Conservation (phyloP, 306 rosid species). For the Cucurbita maxima region DNA sequence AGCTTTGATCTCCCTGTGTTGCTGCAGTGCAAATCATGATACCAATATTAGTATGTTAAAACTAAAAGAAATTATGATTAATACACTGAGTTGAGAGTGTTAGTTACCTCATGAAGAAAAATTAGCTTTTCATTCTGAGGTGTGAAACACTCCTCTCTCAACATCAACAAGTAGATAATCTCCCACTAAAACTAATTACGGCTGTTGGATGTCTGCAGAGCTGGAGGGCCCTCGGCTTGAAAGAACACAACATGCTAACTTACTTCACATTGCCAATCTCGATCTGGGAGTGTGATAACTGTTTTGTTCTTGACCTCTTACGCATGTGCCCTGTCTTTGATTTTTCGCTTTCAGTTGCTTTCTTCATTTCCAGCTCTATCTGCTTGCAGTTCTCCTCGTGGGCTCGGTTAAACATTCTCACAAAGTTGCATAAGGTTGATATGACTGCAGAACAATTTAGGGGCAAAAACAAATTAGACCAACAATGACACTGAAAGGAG, state of each 20-base stretch:
- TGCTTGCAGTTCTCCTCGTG: slow-evolving; percentile 46
- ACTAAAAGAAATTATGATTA: not conserved
- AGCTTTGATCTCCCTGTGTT: not conserved
- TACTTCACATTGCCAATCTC: slow-evolving; percentile 37
- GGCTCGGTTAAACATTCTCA: slow-evolving; percentile 58
- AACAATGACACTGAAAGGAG: not conserved
- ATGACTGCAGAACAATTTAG: slow-evolving; percentile 35
- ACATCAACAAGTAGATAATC: not conserved
- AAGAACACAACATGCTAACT: not conserved
- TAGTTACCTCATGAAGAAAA: not conserved
- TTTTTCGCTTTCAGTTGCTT: slow-evolving; percentile 43
- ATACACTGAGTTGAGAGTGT: not conserved
- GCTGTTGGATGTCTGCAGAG: not conserved
- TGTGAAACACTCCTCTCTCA: not conserved
- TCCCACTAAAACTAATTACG: not conserved
- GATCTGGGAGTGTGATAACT: slow-evolving; percentile 20
- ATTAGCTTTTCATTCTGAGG: not conserved
- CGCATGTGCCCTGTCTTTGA: slow-evolving; percentile 16
- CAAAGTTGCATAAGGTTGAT: slow-evolving; percentile 64
- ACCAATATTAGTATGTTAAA: not conserved
- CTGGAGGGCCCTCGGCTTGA: not conserved
- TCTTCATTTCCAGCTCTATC: slow-evolving; percentile 57
- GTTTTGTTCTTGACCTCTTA: not conserved
- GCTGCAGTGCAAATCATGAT: not conserved
- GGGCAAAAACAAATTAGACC: not conserved